Conservation (phyloP, 345 rosid species). For the Hibiscus tridactylites region DNA sequence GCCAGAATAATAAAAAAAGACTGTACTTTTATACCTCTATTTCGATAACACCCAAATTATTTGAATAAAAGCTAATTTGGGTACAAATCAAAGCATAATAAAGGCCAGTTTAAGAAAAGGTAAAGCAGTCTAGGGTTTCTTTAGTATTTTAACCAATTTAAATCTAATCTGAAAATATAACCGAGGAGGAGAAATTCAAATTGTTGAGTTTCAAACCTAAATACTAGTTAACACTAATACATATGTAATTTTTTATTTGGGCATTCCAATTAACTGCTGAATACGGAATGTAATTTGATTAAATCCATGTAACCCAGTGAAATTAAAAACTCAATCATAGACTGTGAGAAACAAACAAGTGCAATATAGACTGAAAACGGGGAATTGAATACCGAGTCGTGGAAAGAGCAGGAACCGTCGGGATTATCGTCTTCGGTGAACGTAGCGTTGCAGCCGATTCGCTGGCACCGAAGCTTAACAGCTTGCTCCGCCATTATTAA, state of each 20-base stretch:
- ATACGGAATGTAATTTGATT: neutral
- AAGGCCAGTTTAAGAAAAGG: neutral
- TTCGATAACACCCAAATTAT: neutral
- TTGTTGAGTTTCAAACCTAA: neutral
- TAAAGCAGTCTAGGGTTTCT: neutral
- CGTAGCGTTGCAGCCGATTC: slow-evolving; percentile 77
- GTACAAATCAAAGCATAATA: neutral
- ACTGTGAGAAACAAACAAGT: too few species aligned
- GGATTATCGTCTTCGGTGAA: slow-evolving; percentile 81
- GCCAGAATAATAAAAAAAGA: neutral
- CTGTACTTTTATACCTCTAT: neutral
- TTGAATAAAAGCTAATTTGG: neutral
- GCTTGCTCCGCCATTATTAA: slow-evolving; percentile 29
- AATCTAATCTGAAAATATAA: too few species aligned
- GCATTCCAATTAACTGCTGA: neutral
- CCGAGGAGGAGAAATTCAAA: too few species aligned
- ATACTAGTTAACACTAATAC: neutral
- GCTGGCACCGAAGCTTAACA: slow-evolving; percentile 60
- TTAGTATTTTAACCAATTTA: neutral
- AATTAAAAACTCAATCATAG: neutral
- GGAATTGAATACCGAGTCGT: slow-evolving; percentile 37
- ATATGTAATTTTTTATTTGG: neutral
- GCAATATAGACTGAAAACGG: too few species aligned
- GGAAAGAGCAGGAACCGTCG: slow-evolving; percentile 76
- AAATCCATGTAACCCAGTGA: neutral